Evolutionary conservation across 129 eudicot genomes (phyloP).

Genomic region (Erigeron canadensis): DNA sequence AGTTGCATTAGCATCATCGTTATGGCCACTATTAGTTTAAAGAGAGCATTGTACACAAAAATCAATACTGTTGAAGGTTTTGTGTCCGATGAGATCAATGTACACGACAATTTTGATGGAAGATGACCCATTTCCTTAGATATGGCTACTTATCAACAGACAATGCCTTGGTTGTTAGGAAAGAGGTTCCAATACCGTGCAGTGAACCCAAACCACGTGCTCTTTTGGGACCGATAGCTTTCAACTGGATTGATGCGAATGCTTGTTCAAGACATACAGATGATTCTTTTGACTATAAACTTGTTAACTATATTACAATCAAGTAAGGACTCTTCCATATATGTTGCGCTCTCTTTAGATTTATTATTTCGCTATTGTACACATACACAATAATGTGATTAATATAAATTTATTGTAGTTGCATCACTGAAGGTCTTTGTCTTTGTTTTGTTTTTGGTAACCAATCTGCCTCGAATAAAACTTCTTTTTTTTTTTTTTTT

Average conservation of each 20-base stretch:
- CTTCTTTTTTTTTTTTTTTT: too few species aligned
- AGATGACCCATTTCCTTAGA: slow-evolving; percentile 83
- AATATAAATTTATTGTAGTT: too few species aligned
- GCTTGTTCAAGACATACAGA: slow-evolving; percentile 41
- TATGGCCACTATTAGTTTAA: background rate
- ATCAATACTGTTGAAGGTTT: slow-evolving; percentile 46
- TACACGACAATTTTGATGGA: slow-evolving; percentile 70
- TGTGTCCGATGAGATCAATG: slow-evolving; percentile 64
- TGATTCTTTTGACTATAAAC: background rate
- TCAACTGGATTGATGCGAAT: slow-evolving; percentile 83
- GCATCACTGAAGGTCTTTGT: too few species aligned
- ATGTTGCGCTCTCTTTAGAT: too few species aligned
- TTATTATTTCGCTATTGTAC: too few species aligned
- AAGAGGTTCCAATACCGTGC: slow-evolving; percentile 71
- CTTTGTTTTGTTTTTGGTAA: too few species aligned
- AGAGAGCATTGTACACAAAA: too few species aligned
- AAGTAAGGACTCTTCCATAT: too few species aligned
- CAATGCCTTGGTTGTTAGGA: slow-evolving; percentile 69
- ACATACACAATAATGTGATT: too few species aligned
- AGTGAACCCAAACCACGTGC: slow-evolving; percentile 83
- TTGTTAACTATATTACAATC: background rate
- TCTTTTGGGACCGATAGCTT: slow-evolving; percentile 81
- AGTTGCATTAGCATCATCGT: background rate
- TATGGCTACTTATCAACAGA: slow-evolving; percentile 67
- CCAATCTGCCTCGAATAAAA: too few species aligned